These are phyloP conservation scores for Teratosphaeria nubilosa DNA, from an alignment of 2,329 filamentous ascomycete species.

Conservation along the genomic window DNA sequence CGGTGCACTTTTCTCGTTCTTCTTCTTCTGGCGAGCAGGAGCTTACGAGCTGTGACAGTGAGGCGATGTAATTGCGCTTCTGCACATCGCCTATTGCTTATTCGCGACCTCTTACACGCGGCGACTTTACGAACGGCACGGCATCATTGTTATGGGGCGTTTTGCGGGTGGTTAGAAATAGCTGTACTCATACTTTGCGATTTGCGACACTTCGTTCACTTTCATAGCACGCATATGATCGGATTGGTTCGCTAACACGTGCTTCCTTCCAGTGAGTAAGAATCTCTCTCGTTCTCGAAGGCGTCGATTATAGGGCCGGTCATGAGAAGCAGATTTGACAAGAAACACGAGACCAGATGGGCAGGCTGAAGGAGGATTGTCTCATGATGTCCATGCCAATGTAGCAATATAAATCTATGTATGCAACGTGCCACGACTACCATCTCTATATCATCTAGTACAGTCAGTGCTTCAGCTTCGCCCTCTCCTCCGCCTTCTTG, in stretches of 20 bases:
- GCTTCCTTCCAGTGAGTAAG: neutral
- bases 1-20: too few relatives aligned
- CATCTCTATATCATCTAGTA: neutral
- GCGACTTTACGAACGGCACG: neutral
- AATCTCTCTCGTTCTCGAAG: neutral
- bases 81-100: neutral
- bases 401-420: neutral
- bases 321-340: neutral
- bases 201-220: neutral
- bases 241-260: neutral
- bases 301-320: neutral
- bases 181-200: neutral
- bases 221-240: neutral
- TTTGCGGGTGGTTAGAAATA: neutral
- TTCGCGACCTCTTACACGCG: neutral
- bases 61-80: neutral
- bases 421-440: neutral
- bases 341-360: neutral
- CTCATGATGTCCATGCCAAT: neutral
- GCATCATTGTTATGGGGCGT: neutral
- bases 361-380: neutral
- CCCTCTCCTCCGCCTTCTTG: slow-evolving; percentile 29
- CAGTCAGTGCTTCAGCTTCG: slow-evolving; percentile 30
- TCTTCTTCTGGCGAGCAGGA: neutral
- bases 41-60: neutral